Evolutionary conservation across 2,329 filamentous ascomycete genomes (phyloP), one percentile per base, ranked within the genome.

Genomic region (Clonostachys solani): DNA sequence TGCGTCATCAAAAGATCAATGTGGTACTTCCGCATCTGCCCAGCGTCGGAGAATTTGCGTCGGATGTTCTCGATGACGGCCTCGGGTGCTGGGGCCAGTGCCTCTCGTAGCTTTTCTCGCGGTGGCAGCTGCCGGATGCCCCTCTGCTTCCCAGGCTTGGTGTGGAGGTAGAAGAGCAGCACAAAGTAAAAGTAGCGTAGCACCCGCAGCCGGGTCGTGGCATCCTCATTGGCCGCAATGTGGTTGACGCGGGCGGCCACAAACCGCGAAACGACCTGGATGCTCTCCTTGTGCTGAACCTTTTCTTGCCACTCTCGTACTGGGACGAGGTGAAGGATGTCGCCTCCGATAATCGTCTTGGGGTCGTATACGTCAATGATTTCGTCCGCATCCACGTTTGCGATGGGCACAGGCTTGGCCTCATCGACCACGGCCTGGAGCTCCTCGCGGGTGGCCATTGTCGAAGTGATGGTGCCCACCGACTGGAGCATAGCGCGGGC

Each of bases 241-340:
- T 70, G 61, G 47, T 72, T 72, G 43, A 90, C 70, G 38, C 87
- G 81, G 46, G 72, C 68, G 2, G 86, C 83, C 6, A 91, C 83
- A 55, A 80, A 92, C 49, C 77, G 75, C 36, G 82, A 87, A 40
- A 65, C 68, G 34, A 83, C 68, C 42, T 75, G 62, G 36, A 88
- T 73, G 46, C 74, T 72, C 54, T 83, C 72, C 33, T 77, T 75
- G 19, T 77, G 74, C 55, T 77, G 77, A n/a, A 78, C 73, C 43
- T 78, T 76, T 49, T 89, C 81, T 53, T 86, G 77, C 89, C 89
- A 94, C 54, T 89, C 84, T 58, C 81, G 81, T 49, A 92, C 77
- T 12, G 83, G 80, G 8, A 94, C 74, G 12, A 81, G 69, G 45
- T 81, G 79, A 62, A 91, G 76, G 19, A 87, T 78, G 36, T 87